phyloP scores from a whole-genome alignment of 75 land plant genomes.

The Selaginella moellendorffii region DNA sequence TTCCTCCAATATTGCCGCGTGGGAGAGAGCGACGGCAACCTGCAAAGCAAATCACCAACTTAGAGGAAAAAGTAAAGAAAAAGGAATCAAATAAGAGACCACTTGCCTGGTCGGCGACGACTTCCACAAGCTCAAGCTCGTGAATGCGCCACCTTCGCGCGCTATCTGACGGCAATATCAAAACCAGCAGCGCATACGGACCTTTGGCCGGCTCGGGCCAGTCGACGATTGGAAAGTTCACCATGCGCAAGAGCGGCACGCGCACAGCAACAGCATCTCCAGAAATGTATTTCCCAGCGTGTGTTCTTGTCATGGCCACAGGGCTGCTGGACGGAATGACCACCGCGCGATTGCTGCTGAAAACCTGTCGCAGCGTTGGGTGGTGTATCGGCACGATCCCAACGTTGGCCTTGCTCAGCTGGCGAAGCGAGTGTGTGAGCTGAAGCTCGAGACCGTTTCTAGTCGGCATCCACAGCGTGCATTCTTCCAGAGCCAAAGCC shows the following conservation, averaged over 20 bases:
- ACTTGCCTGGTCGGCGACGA: conserved; percentile 91
- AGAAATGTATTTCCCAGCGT: conserved; percentile 34
- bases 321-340: conserved; percentile 46
- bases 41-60: conserved; percentile 7
- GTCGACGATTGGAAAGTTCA: conserved; percentile 51
- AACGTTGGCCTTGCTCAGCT: conserved; percentile 34
- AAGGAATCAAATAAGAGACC: not conserved
- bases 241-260: conserved; percentile 55
- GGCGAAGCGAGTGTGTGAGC: conserved; percentile 43
- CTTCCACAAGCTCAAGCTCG: conserved; percentile 86
- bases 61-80: not conserved
- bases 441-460: conserved; percentile 44
- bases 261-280: conserved; percentile 67
- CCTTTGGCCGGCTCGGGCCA: conserved; percentile 59
- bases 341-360: conserved; percentile 39
- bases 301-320: conserved; percentile 26
- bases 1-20: conserved; percentile 86
- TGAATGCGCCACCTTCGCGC: conserved; percentile 74
- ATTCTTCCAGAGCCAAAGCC: conserved; percentile 57
- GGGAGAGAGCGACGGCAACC: conserved; percentile 96
- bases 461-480: conserved; percentile 85
- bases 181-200: conserved; percentile 76
- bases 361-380: conserved; percentile 47
- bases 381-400: conserved; percentile 42
- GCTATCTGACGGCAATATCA: conserved; percentile 72